These are phyloP conservation scores for Fusarium pseudocircinatum DNA, from an alignment of 2,329 filamentous ascomycete species.

Conservation along the genomic window DNA sequence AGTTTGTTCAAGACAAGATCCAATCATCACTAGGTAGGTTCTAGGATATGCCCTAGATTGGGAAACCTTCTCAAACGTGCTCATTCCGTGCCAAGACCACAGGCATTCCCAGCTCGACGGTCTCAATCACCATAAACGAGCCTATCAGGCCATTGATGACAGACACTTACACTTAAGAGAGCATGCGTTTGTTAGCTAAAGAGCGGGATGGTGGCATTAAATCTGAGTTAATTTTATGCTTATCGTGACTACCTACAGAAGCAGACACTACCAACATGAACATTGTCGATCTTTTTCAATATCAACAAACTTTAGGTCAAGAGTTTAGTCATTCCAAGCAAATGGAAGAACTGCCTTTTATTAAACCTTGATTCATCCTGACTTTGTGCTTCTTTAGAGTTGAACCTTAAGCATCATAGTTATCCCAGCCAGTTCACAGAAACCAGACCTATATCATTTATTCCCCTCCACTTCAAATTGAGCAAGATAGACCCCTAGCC, in stretches of 20 bases:
- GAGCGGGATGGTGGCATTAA: neutral
- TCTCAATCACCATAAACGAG: neutral
- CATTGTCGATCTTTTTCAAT: neutral
- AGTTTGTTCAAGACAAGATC: neutral
- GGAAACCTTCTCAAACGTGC: constrained; percentile 24
- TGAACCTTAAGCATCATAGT: neutral
- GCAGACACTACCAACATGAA: neutral
- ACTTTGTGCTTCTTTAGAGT: neutral
- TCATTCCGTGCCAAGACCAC: constrained; percentile 5
- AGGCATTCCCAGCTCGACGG: neutral
- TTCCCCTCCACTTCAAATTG: neutral
- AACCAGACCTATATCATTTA: neutral
- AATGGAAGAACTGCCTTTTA: too few species aligned
- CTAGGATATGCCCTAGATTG: neutral
- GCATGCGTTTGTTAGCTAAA: neutral
- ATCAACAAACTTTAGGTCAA: neutral
- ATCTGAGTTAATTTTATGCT: constrained; percentile 12
- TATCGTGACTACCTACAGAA: neutral
- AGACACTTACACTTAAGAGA: neutral
- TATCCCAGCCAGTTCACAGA: neutral
- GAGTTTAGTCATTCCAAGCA: neutral
- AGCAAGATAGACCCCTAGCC: neutral
- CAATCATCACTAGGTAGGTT: neutral
- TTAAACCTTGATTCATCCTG: neutral
- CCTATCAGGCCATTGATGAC: neutral